Evolutionary conservation across 805 yeast species (phyloP).

Genomic region (Metschnikowia continentalis): DNA sequence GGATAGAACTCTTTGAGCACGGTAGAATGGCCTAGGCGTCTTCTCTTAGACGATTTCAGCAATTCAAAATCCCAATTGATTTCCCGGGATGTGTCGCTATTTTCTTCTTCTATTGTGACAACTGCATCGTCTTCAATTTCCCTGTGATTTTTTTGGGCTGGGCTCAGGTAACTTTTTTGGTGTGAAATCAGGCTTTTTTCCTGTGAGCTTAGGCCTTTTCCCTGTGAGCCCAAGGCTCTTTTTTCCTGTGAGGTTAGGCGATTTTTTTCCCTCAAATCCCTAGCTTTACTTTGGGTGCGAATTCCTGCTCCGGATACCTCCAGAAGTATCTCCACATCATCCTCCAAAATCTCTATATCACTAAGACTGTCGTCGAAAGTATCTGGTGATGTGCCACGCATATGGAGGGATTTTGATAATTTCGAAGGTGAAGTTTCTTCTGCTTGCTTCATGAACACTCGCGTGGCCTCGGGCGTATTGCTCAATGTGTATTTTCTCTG

Average conservation of each 20-base stretch:
- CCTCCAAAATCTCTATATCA: constrained; percentile 12
- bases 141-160: too few relatives aligned
- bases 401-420: not conserved
- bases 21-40: not conserved
- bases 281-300: not conserved
- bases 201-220: not conserved
- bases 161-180: too few relatives aligned
- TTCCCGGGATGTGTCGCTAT: not conserved
- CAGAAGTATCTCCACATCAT: constrained; percentile 9
- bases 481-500: not conserved
- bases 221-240: not conserved
- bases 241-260: not conserved
- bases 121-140: not conserved
- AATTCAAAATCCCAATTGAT: not conserved
- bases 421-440: constrained; percentile 5
- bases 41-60: not conserved
- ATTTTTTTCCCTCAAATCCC: not conserved
- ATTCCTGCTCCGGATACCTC: constrained; percentile 3
- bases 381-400: not conserved
- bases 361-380: not conserved
- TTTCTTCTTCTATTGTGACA: not conserved
- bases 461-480: constrained; percentile 11
- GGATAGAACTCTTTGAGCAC: not conserved
- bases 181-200: not conserved
- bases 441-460: constrained; percentile 8